Conservation (phyloP, 805 yeast genomes). For the Candida gorgasii region DNA sequence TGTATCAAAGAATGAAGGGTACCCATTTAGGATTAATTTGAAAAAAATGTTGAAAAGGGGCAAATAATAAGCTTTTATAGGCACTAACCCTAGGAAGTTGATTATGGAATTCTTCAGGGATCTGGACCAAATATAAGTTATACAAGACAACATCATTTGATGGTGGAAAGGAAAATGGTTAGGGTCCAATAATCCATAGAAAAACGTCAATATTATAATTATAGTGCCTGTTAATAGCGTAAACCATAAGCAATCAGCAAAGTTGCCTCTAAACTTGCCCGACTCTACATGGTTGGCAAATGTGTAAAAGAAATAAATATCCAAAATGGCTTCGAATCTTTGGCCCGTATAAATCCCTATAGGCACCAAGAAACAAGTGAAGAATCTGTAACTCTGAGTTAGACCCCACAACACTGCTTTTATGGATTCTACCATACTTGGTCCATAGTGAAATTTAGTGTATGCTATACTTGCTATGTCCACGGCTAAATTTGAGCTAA, state of each 20-base stretch:
- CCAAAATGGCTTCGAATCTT: conserved; percentile 37
- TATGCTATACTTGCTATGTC: neutral
- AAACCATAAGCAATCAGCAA: conserved; percentile 60
- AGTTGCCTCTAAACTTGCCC: conserved; percentile 47
- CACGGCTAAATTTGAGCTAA: neutral
- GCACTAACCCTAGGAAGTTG: conserved; percentile 52
- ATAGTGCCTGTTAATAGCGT: conserved; percentile 50
- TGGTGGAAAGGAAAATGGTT: conserved; percentile 25
- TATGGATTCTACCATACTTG: neutral
- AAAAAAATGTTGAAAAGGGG: conserved; percentile 42
- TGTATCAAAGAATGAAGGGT: conserved; percentile 39
- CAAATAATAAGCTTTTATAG: conserved; percentile 56
- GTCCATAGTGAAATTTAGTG: neutral
- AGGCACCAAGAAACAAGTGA: conserved; percentile 53
- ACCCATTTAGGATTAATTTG: conserved; percentile 44
- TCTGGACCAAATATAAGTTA: conserved; percentile 65
- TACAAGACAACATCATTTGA: conserved; percentile 50
- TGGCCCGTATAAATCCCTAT: conserved; percentile 28
- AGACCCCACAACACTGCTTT: conserved; percentile 2
- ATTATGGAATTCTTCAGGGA: conserved; percentile 53
- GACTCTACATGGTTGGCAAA: conserved; percentile 57
- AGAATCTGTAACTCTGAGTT: conserved; percentile 27
- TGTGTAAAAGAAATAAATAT: conserved; percentile 56
- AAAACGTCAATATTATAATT: conserved; percentile 36
- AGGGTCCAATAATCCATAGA: conserved; percentile 24